Conservation (phyloP, 2,329 filamentous ascomycete species). For the Trichoderma simmonsii region DNA sequence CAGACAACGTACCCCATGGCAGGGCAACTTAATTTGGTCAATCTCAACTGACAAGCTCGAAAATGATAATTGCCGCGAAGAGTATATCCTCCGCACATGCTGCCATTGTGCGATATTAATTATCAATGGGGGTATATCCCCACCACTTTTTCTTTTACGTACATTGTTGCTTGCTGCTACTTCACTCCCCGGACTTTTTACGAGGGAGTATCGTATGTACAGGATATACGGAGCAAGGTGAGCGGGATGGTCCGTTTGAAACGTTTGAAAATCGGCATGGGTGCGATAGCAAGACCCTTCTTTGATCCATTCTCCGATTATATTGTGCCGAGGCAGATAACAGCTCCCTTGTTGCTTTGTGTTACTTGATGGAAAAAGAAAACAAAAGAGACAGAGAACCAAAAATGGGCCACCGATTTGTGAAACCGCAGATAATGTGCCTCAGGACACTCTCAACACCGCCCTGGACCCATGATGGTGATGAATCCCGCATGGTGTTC, state of each 20-base stretch:
- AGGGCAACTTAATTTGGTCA: not conserved
- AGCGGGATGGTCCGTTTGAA: conserved; percentile 13
- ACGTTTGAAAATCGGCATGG: conserved; percentile 11
- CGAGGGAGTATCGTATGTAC: not conserved
- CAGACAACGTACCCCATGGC: not conserved
- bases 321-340: not conserved
- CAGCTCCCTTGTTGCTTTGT: not conserved
- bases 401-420: not conserved
- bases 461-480: not conserved
- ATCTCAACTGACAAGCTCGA: not conserved
- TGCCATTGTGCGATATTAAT: not conserved
- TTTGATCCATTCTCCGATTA: not conserved
- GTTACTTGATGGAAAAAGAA: not conserved
- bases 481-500: not conserved
- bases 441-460: not conserved
- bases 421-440: conserved; percentile 10
- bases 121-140: not conserved
- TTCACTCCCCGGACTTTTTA: not conserved
- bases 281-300: not conserved
- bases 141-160: not conserved
- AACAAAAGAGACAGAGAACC: not conserved
- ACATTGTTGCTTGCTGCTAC: not conserved
- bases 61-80: not conserved
- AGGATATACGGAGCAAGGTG: not conserved
- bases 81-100: not conserved